Evolutionary conservation across 1,284 basidiomycete species (phyloP), one percentile per base, ranked within the genome.

Genomic region (Sanghuangporus baumii): DNA sequence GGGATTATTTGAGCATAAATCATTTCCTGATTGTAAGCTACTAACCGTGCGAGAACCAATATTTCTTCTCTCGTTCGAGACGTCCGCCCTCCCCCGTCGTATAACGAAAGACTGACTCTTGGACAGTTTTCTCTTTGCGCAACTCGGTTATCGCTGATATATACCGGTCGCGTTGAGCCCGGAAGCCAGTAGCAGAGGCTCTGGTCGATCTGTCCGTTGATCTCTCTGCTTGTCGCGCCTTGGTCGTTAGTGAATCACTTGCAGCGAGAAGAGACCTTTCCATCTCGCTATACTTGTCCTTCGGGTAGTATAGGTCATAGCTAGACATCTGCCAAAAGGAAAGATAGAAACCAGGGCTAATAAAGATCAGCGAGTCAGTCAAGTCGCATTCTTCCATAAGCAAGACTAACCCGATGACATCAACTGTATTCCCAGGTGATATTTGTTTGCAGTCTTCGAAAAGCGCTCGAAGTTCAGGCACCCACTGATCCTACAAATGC

Each of bases 291-390:
- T 93, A 93, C 67, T 80, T 83, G 7, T 80, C 68, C 6, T 78
- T 76, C 0, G 91, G 93, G 34, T 91, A 88, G 0, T 84, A 77
- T 50, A 98, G 81, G 73, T 98, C 96, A 68, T 93, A 92, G 31
- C 89, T 89, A 0, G 91, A 90, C 60, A 98, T 74, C 72, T 96
- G 94, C 96, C 96, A 98, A 76, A 97, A 98, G 0, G 94, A 94
- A 48, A 93, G 77, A 69, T 94, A 96, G 76, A 98, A 98, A 1
- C 87, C 89, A 38, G 92, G 87, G 5, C 94, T 95, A 67, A 37
- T 43, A 48, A 63, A 46, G 65, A 59, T 40, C 56, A 36, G 41
- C 12, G 57, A 56, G n/a, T 48, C 51, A 59, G 16, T 43, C 26
- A 54, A 34, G 34, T 34, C 38, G 41, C 52, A 38, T 12, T 54